Percentiles rank a stretch among this genome's conserved stretches.
These are phyloP conservation scores for Stephania yunnanensis DNA, from an alignment of 164 flowering plant species.

Conservation along the genomic window DNA sequence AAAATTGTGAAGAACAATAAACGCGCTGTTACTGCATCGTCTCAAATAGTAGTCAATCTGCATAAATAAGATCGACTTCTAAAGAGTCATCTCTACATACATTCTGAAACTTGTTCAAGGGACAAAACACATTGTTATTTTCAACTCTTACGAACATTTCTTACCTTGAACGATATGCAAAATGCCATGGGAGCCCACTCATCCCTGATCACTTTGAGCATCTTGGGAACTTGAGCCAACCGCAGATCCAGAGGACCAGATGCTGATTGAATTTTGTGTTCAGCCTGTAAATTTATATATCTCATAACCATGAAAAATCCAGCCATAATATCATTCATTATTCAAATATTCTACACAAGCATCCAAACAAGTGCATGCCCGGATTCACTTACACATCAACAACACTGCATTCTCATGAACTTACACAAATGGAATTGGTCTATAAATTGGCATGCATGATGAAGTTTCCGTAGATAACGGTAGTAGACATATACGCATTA, in stretches of 20 bases:
- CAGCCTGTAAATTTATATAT: constrained; percentile 35
- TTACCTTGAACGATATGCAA: constrained; percentile 87
- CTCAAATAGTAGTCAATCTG: neutral
- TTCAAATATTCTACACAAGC: neutral
- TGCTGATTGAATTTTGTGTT: constrained; percentile 91
- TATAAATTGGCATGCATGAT: neutral
- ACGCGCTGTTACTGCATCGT: neutral
- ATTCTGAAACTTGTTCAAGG: neutral
- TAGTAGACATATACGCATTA: neutral
- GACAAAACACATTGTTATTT: neutral
- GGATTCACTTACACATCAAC: no score
- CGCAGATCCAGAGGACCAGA: constrained; percentile 86
- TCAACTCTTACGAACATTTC: constrained; percentile 6
- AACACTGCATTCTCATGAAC: neutral
- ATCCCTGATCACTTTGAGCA: constrained; percentile 68
- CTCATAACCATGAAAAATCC: neutral
- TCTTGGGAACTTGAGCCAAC: constrained; percentile 84
- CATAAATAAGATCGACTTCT: neutral
- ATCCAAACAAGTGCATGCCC: no score
- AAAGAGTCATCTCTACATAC: neutral
- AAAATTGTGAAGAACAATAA: neutral
- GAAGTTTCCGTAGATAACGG: neutral
- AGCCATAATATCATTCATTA: neutral
- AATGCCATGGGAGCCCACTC: constrained; percentile 82
- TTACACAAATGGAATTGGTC: neutral